Percentiles rank a stretch among this genome's conserved stretches.
Conservation (phyloP, 495 filamentous ascomycete genomes). For the Amphirosellinia nigrospora region DNA sequence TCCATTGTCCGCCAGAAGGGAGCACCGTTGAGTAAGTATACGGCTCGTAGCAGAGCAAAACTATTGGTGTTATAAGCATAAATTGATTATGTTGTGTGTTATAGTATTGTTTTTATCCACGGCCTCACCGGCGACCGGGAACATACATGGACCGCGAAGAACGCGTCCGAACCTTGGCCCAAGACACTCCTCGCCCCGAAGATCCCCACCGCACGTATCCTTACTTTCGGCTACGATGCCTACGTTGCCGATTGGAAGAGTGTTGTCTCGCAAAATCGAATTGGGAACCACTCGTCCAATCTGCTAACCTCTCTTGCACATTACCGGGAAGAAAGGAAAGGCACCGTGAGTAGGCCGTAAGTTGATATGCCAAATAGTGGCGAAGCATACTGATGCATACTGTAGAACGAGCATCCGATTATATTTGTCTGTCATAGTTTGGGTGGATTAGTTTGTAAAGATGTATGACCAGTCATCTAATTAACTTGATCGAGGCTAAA, state of each 20-base stretch:
- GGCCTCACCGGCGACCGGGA: slow-evolving; percentile 40
- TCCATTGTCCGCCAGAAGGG: not conserved
- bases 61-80: not conserved
- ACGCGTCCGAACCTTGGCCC: slow-evolving; percentile 35
- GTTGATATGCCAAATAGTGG: not conserved
- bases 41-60: not conserved
- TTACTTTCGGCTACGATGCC: slow-evolving; percentile 39
- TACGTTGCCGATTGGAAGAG: slow-evolving; percentile 27
- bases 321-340: not conserved
- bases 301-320: slow-evolving; percentile 28
- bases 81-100: not conserved
- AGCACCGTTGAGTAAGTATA: not conserved
- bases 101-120: slow-evolving; percentile 40
- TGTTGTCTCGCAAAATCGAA: slow-evolving; percentile 31
- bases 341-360: not conserved
- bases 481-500: not conserved
- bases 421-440: slow-evolving; percentile 46
- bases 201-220: slow-evolving; percentile 34
- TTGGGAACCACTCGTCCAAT: slow-evolving; percentile 34
- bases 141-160: slow-evolving; percentile 35
- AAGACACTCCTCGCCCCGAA: slow-evolving; percentile 31
- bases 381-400: not conserved
- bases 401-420: slow-evolving; percentile 33
- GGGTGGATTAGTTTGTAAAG: slow-evolving; percentile 49
- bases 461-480: slow-evolving; percentile 21